Conservation (phyloP, 2,329 filamentous ascomycete genomes). For the Exophiala dermatitidis region DNA sequence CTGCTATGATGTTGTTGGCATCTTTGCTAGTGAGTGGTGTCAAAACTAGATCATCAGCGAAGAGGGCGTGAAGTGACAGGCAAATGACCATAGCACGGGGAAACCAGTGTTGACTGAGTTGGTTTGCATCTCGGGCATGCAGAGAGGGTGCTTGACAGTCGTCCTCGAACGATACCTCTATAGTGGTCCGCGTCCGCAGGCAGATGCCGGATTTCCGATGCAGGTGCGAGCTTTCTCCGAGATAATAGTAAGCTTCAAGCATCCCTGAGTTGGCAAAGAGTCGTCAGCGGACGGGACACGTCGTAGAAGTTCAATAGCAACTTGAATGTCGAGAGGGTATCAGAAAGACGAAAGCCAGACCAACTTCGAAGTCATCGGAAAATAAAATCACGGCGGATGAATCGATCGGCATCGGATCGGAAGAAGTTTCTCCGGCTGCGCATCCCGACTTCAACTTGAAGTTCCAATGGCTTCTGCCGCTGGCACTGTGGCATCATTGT, state of each 20-base stretch:
- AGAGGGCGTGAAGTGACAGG: conserved; percentile 6
- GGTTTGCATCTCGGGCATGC: background rate
- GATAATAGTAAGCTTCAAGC: conserved; percentile 5
- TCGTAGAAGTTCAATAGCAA: too few species aligned
- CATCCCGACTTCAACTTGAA: background rate
- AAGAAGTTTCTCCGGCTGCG: conserved; percentile 2
- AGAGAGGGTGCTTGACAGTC: background rate
- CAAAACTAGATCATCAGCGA: conserved; percentile 12
- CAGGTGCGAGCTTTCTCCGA: conserved; percentile 4
- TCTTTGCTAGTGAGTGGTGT: background rate
- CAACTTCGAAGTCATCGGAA: background rate
- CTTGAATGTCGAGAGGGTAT: background rate
- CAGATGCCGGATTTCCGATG: conserved; percentile 8
- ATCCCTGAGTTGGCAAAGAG: background rate
- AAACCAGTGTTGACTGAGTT: conserved; percentile 8
- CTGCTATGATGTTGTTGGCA: conserved; percentile 4
- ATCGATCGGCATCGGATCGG: background rate
- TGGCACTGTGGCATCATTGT: background rate
- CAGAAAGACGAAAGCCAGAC: background rate
- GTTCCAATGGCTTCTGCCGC: background rate
- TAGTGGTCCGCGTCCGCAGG: conserved; percentile 3
- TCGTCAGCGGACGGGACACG: background rate
- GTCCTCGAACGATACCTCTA: conserved; percentile 2
- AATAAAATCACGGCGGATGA: too few species aligned
- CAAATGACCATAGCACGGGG: conserved; percentile 11